Base-by-base conservation (phyloP, 1,284 basidiomycete genomes). In the Somion occarium region DNA sequence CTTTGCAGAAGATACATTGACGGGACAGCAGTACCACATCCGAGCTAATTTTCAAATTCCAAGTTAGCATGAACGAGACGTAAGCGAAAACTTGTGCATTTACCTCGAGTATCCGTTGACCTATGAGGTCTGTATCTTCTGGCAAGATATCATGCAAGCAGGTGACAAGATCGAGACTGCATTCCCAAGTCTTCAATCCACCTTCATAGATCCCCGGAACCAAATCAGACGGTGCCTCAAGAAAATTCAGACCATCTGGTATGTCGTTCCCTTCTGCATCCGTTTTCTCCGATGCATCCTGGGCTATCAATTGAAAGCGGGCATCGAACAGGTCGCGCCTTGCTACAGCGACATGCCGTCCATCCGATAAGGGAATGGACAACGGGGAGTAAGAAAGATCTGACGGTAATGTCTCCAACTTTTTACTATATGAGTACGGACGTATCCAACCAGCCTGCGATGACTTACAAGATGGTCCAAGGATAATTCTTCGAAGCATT, bases 131-230 rank as follows among this genome's bases (percentile, higher is more conserved):
- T 54, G 44, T n/a, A 41, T 51, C 30, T 7, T 34, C 44, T 44
- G 49, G 41, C 2, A 54, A 59, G 50, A 73, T 57, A 24, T 66
- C 55, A 59, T 73, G 68, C 25, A 82, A 69, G 59, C 79, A 82
- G 41, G 74, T 75, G 0, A 88, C 90, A 0, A 99, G 75, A 67
- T 98, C 96, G 13, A 95, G 69, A 34, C 91, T 90, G 56, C 93
- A 97, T 67, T 99, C 96, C 96, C 96, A 99, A 2, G 94, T 98
- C 70, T 98, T 98, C 50, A 99, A 67, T 0, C 96, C 96, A 13
- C 96, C 96, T 69, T 98, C 96, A 63, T 99, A 98, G 0, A 94
- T 78, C 0, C 93, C 88, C 1, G 94, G 91, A 9, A 98, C 82
- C 11, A 99, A 79, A 69, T 98, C 96, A 0, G 92, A 93, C 0